phyloP scores from a whole-genome alignment of 2,329 filamentous ascomycete genomes.

The Laburnicola sp. region DNA sequence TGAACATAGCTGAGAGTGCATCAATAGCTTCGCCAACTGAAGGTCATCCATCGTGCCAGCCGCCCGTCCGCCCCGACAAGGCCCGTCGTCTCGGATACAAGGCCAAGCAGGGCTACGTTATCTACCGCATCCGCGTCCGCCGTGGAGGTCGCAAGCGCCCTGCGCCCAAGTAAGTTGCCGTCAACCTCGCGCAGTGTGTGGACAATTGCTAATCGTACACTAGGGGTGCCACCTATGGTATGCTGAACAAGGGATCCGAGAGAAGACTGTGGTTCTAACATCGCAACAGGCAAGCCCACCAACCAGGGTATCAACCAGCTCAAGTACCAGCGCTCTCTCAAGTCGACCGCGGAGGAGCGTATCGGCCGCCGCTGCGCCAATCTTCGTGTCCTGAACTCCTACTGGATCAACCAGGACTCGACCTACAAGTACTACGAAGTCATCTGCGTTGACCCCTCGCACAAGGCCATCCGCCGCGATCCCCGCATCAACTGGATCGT shows the following conservation, averaged over 20 bases:
- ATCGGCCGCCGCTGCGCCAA: constrained; percentile 99
- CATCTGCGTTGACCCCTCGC: constrained; percentile 99
- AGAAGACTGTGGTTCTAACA: constrained; percentile 26
- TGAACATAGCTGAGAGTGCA: constrained; percentile 99
- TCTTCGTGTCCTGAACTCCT: constrained; percentile 98
- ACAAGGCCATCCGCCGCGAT: constrained; percentile 99
- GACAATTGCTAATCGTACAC: constrained; percentile 47
- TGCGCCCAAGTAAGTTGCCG: constrained; percentile 65
- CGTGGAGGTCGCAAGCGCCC: constrained; percentile 99
- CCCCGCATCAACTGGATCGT: constrained; percentile 99
- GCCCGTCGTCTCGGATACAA: constrained; percentile 99
- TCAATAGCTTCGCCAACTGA: constrained; percentile 99
- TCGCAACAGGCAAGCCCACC: constrained; percentile 88
- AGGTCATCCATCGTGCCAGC: constrained; percentile 99
- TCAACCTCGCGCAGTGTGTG: neutral
- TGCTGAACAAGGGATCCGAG: constrained; percentile 42
- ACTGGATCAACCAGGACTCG: constrained; percentile 99
- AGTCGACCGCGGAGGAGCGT: constrained; percentile 98
- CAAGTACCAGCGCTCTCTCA: constrained; percentile 99
- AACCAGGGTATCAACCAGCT: constrained; percentile 99
- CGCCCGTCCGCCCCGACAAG: constrained; percentile 99
- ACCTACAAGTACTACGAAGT: constrained; percentile 99
- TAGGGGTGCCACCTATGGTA: constrained; percentile 96
- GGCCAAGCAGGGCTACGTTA: constrained; percentile 99
- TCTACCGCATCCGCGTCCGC: constrained; percentile 98